Conservation (phyloP, 345 rosid species). For the Durio zibethinus region DNA sequence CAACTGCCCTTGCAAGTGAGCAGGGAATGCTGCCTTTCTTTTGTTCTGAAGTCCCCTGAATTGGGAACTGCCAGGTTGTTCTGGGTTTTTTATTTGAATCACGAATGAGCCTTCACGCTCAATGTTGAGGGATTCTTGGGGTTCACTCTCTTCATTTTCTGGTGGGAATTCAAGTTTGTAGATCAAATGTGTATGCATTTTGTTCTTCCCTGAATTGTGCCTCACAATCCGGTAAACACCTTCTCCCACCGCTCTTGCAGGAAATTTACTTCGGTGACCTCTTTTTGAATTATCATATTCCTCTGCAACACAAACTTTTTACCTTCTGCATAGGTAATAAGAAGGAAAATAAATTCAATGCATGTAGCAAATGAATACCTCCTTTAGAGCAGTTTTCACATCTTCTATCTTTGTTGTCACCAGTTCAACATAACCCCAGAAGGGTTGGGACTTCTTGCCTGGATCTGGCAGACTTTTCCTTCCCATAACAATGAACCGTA, state of each 20-base stretch:
- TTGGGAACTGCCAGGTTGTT: slow-evolving; percentile 29
- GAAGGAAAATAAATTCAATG: neutral
- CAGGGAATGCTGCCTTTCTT: slow-evolving; percentile 61
- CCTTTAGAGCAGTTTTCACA: slow-evolving; percentile 55
- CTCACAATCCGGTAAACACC: slow-evolving; percentile 65
- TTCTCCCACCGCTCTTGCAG: slow-evolving; percentile 68
- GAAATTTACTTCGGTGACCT: slow-evolving; percentile 46
- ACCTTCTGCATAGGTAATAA: neutral
- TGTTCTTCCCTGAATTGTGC: slow-evolving; percentile 45
- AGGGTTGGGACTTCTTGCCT: slow-evolving; percentile 49
- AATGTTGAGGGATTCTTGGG: slow-evolving; percentile 64
- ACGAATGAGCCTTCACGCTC: slow-evolving; percentile 64
- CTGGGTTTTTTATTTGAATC: slow-evolving; percentile 69
- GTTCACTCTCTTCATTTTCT: slow-evolving; percentile 34
- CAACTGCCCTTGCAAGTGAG: slow-evolving; percentile 57
- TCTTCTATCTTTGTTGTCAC: slow-evolving; percentile 57
- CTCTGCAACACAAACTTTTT: slow-evolving; percentile 30
- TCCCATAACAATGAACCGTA: slow-evolving; percentile 69
- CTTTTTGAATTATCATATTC: slow-evolving; percentile 62
- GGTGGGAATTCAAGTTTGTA: slow-evolving; percentile 69
- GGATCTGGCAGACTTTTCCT: slow-evolving; percentile 69
- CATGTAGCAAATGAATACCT: slow-evolving; percentile 28
- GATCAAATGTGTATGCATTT: slow-evolving; percentile 62
- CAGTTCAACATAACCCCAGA: slow-evolving; percentile 75
- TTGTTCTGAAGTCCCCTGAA: slow-evolving; percentile 57